A percentile compares a stretch with the other conserved stretches of the same genome.
Evolutionary conservation across 2,329 filamentous ascomycete species (phyloP).

Genomic region (Pestalotiopsis sp.): DNA sequence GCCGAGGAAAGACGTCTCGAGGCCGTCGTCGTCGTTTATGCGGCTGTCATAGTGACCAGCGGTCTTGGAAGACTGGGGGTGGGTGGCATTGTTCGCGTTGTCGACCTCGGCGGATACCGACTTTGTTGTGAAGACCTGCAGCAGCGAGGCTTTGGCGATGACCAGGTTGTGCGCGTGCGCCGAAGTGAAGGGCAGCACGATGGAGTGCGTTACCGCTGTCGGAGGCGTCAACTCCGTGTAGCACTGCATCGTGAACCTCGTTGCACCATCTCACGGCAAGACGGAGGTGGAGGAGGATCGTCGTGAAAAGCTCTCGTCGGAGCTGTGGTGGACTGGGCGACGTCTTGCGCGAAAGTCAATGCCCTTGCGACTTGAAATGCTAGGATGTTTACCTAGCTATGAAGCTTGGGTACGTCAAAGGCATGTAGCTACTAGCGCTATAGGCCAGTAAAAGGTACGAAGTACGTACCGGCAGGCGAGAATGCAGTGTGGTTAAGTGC

Average conservation of each 20-base stretch:
- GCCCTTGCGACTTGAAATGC: not conserved
- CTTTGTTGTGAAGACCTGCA: constrained; percentile 86
- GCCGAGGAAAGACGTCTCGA: constrained; percentile 68
- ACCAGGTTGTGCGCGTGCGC: constrained; percentile 80
- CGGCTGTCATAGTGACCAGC: constrained; percentile 53
- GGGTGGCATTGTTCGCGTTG: constrained; percentile 35
- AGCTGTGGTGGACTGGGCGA: not conserved
- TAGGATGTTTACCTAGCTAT: not conserved
- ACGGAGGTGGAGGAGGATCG: constrained; percentile 2
- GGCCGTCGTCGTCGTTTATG: constrained; percentile 62
- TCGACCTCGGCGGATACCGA: constrained; percentile 67
- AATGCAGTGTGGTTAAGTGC: not conserved
- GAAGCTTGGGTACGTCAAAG: not conserved
- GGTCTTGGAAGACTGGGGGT: constrained; percentile 42
- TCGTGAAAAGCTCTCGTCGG: not conserved
- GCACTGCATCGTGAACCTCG: constrained; percentile 75
- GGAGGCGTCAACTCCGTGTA: constrained; percentile 95
- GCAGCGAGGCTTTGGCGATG: constrained; percentile 87
- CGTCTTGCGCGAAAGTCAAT: not conserved
- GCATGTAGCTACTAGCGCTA: not conserved
- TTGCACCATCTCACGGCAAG: constrained; percentile 29
- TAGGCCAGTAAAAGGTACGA: not conserved
- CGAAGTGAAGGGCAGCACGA: constrained; percentile 77
- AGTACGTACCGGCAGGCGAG: not conserved
- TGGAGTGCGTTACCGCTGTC: constrained; percentile 88